Percentiles rank a stretch among this genome's conserved stretches.
phyloP scores from a whole-genome alignment of 306 rosid species.

The Fagus crenata region DNA sequence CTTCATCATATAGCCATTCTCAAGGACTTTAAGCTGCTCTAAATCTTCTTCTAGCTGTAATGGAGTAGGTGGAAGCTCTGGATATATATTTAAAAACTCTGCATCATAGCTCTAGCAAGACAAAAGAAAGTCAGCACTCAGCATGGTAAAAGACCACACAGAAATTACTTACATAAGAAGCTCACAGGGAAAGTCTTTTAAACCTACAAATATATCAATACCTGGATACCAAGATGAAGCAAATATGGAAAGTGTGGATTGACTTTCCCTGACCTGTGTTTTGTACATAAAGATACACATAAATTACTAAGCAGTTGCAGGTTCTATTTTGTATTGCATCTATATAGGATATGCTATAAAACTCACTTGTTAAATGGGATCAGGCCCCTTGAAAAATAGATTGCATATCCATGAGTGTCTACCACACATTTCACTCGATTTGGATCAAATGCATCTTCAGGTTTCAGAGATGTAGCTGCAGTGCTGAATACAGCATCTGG shows the following conservation, averaged over 20 bases:
- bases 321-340: background rate
- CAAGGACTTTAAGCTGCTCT: conserved; percentile 97
- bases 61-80: conserved; percentile 75
- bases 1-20: conserved; percentile 98
- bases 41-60: conserved; percentile 95
- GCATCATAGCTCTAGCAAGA: conserved; percentile 74
- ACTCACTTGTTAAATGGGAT: conserved; percentile 89
- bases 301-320: conserved; percentile 10
- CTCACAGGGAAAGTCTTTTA: background rate
- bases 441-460: conserved; percentile 80
- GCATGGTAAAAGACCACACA: background rate
- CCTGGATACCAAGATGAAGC: conserved; percentile 83
- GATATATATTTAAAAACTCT: conserved; percentile 69
- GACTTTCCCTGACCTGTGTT: conserved; percentile 70
- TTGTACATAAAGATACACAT: conserved; percentile 20
- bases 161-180: background rate
- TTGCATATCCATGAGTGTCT: conserved; percentile 75
- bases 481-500: conserved; percentile 99
- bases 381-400: conserved; percentile 90
- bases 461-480: conserved; percentile 81
- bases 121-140: background rate
- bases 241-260: conserved; percentile 58
- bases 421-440: conserved; percentile 91
- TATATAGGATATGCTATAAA: background rate
- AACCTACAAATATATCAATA: conserved; percentile 15